A percentile compares a stretch with the other conserved stretches of the same genome.
phyloP scores from a whole-genome alignment of 2,329 filamentous ascomycete species.

The Pseudocercospora cruenta region DNA sequence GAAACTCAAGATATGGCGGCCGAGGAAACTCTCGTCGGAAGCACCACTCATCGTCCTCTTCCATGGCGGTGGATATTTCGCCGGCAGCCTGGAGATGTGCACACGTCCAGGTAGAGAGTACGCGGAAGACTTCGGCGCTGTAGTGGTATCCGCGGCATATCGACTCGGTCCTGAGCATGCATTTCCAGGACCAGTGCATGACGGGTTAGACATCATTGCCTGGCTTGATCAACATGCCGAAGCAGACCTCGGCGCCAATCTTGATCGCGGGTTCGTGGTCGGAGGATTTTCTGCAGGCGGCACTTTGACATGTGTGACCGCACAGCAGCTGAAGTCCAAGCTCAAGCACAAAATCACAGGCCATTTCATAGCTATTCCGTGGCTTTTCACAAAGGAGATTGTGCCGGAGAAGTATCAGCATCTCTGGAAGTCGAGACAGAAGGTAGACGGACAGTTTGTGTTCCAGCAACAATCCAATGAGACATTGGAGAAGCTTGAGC shows the following conservation, averaged over 20 bases:
- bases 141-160: slow-evolving; percentile 12
- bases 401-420: slow-evolving; percentile 5
- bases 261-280: slow-evolving; percentile 6
- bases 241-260: slow-evolving; percentile 2
- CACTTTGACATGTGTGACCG: background rate
- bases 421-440: slow-evolving; percentile 8
- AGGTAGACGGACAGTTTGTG: background rate
- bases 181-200: background rate
- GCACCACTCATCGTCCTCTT: slow-evolving; percentile 8
- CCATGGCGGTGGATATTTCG: slow-evolving; percentile 9
- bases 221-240: background rate
- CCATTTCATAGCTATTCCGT: background rate
- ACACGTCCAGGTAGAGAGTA: slow-evolving; percentile 11
- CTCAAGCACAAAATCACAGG: slow-evolving; percentile 7
- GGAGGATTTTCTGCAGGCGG: slow-evolving; percentile 8
- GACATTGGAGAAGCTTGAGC: background rate
- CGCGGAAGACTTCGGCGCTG: slow-evolving; percentile 7
- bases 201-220: slow-evolving; percentile 1
- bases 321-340: background rate
- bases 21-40: background rate
- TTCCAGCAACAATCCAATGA: background rate
- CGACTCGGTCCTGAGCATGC: slow-evolving; percentile 8
- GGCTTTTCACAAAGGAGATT: background rate
- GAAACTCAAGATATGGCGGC: slow-evolving; percentile 8
- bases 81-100: slow-evolving; percentile 4